These are phyloP conservation scores for Anthracocystis walkeri DNA, from an alignment of 1,284 basidiomycete genomes.

Conservation along the genomic window DNA sequence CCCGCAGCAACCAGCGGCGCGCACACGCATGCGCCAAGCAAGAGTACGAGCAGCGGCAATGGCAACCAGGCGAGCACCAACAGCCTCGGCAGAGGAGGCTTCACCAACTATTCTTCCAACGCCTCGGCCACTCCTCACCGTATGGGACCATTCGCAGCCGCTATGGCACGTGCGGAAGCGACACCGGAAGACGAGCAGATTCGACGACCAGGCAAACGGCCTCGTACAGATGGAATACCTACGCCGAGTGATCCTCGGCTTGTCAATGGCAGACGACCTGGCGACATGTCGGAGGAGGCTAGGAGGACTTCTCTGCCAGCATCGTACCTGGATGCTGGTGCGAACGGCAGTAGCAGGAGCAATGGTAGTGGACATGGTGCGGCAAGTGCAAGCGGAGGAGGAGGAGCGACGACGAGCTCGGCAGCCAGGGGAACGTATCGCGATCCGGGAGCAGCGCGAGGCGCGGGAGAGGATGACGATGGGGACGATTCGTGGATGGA, in stretches of 20 bases:
- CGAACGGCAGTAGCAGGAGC: constrained; percentile 11
- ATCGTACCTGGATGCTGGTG: constrained; percentile 27
- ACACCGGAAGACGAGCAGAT: constrained; percentile 51
- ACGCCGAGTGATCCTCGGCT: constrained; percentile 25
- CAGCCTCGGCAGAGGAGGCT: constrained; percentile 3
- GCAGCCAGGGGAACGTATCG: constrained; percentile 10
- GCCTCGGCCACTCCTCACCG: constrained; percentile 23
- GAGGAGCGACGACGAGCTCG: background rate
- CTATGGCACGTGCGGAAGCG: constrained; percentile 21
- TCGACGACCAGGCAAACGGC: constrained; percentile 41
- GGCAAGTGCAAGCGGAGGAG: constrained; percentile 3
- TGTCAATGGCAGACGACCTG: constrained; percentile 16
- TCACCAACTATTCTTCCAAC: constrained; percentile 11
- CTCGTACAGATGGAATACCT: constrained; percentile 17
- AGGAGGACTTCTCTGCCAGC: constrained; percentile 14
- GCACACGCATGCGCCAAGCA: background rate
- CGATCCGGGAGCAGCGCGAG: constrained; percentile 7
- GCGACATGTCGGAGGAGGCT: background rate
- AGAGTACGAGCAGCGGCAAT: constrained; percentile 6
- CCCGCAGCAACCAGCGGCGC: constrained; percentile 17
- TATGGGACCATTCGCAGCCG: constrained; percentile 16
- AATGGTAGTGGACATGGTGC: constrained; percentile 10
- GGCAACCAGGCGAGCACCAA: background rate
- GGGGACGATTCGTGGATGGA: constrained; percentile 46
- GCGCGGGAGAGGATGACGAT: constrained; percentile 13